Conservation (phyloP, 169 alveolate species). For the Toxoplasma gondii region DNA sequence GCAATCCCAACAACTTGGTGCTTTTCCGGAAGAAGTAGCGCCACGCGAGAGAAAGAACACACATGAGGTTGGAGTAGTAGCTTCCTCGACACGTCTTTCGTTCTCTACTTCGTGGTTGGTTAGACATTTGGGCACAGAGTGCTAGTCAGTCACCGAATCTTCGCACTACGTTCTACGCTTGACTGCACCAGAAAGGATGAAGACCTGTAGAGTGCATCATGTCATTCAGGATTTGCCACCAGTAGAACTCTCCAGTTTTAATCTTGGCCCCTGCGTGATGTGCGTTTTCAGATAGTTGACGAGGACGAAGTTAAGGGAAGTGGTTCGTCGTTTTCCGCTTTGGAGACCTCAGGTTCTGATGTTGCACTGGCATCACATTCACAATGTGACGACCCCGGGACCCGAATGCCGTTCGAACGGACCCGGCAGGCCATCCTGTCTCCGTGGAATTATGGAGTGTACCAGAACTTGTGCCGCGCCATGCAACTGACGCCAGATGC, state of each 20-base stretch:
- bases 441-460: slow-evolving; percentile 12
- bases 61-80: background rate
- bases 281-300: background rate
- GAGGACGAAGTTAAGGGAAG: background rate
- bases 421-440: slow-evolving; percentile 25
- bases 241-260: background rate
- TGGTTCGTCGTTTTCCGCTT: background rate
- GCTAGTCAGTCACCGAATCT: no score
- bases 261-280: background rate
- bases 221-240: no score
- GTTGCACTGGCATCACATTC: background rate
- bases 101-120: background rate
- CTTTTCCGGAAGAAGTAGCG: background rate
- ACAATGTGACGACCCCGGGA: background rate
- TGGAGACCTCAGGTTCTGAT: background rate
- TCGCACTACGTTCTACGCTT: no score
- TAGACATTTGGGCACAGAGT: no score
- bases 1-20: background rate
- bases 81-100: background rate
- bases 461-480: background rate
- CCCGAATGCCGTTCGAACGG: background rate
- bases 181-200: no score
- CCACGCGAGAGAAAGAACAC: background rate
- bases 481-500: background rate
- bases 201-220: no score